Percentiles rank a stretch among this genome's conserved stretches.
These are phyloP conservation scores for Brassica balearica DNA, from an alignment of 441 rosid genomes.

Conservation along the genomic window DNA sequence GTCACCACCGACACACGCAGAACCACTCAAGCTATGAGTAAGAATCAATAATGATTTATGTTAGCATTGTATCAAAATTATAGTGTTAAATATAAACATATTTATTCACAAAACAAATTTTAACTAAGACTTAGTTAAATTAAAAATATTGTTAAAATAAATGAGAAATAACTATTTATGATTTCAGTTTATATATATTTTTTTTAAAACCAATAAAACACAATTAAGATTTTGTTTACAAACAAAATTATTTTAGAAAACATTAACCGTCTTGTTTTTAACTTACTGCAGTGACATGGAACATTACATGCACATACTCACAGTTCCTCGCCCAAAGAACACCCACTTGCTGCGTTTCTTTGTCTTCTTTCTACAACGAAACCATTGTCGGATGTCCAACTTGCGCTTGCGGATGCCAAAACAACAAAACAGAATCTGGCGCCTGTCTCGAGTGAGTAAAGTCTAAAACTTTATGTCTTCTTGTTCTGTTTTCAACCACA, in stretches of 20 bases:
- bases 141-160: no score
- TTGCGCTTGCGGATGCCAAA: conserved; percentile 48
- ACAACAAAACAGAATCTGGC: conserved; percentile 27
- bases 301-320: conserved; percentile 76
- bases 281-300: conserved; percentile 69
- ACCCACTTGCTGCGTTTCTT: conserved; percentile 70
- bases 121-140: no score
- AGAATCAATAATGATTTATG: conserved; percentile 10
- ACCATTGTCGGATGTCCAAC: conserved; percentile 10
- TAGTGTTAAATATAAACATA: no score
- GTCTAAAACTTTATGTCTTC: not conserved
- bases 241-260: no score
- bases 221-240: no score
- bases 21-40: conserved; percentile 75
- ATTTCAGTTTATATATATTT: no score
- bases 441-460: conserved; percentile 11
- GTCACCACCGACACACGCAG: conserved; percentile 58
- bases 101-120: no score
- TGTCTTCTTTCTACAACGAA: conserved; percentile 65
- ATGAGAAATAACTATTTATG: no score
- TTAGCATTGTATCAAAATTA: not conserved
- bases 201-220: no score
- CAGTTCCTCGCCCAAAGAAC: conserved; percentile 75
- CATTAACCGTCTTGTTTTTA: not conserved
- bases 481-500: not conserved